Evolutionary conservation across 306 rosid species (phyloP), one percentile per base, ranked within the genome.

Genomic region (Hippophae gyantsensis): DNA sequence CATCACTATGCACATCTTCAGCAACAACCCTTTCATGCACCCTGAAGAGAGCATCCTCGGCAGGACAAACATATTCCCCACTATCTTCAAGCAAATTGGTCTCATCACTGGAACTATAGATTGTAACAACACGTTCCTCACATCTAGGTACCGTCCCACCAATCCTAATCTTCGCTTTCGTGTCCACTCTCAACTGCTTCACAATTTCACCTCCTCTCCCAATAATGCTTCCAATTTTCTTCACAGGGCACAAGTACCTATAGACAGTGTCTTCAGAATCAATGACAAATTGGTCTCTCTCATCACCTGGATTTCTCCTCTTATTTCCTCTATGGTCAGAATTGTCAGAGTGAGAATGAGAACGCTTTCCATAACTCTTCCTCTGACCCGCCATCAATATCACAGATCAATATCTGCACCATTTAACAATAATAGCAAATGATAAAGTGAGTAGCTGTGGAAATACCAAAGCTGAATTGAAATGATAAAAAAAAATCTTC

Each of bases 151-250:
- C 89, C 12, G 88, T 82, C 63, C 88, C 97, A 43, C 99, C 95
- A 73, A 93, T 93, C 70, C 99, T 76, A 62, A 93, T 86, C 86
- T 88, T 93, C 9, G 95, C 70, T 64, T 84, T 85, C 2, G 99
- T 93, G 73, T 88, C 97, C 14, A 65, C 32, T 77, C 99, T 82
- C 26, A 93, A 59, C 69, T 93, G 99, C 93, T 89, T 88, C 59
- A 93, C 95, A 68, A 93, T 93, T 82, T 93, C 99, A 40, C 99
- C 99, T 73, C 99, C 97, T 73, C 97, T 78, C 26, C 99, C 99
- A 72, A 93, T 93, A 38, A 93, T 85, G 82, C 94, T 83, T 13
- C 99, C 99, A 63, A 88, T 93, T 83, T 93, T 93, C 64, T 83
- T 77, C 12, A 64, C 83, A 4, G 86, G 85, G 58, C 99, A 93